A percentile compares a stretch with the other conserved stretches of the same genome.
These are phyloP conservation scores for Diddensiella santjacobensis DNA, from an alignment of 805 yeast species.

Conservation along the genomic window DNA sequence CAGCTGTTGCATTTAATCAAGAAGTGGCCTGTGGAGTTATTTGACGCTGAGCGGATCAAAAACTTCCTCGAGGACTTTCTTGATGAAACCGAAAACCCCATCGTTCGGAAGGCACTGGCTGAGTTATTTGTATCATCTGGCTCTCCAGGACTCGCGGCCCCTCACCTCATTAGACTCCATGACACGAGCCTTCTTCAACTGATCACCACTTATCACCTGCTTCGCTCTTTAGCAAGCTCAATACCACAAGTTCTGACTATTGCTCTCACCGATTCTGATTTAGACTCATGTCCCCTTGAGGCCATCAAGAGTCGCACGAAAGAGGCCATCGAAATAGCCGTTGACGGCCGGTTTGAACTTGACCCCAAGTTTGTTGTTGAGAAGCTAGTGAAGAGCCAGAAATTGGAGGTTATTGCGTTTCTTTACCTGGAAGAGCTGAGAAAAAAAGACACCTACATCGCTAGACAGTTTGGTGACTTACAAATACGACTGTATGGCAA, in stretches of 20 bases:
- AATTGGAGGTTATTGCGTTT: slow-evolving; percentile 48
- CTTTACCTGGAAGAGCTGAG: slow-evolving; percentile 62
- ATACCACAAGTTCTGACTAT: slow-evolving; percentile 44
- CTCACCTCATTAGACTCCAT: slow-evolving; percentile 53
- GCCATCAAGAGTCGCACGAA: slow-evolving; percentile 39
- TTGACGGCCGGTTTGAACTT: slow-evolving; percentile 63
- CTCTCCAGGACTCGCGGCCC: slow-evolving; percentile 60
- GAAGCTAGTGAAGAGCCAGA: slow-evolving; percentile 33
- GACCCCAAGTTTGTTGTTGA: slow-evolving; percentile 49
- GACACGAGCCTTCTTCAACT: slow-evolving; percentile 56
- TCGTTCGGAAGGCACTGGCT: slow-evolving; percentile 24
- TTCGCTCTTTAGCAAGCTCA: slow-evolving; percentile 45
- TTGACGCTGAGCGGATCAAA: slow-evolving; percentile 44
- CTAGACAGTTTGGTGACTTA: slow-evolving; percentile 60
- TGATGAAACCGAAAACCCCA: slow-evolving; percentile 29
- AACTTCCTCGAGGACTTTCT: slow-evolving; percentile 45
- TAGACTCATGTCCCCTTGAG: slow-evolving; percentile 41
- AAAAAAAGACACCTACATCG: slow-evolving; percentile 51
- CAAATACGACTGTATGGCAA: slow-evolving; percentile 62
- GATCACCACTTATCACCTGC: slow-evolving; percentile 58
- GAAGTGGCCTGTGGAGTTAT: slow-evolving; percentile 57
- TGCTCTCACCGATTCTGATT: slow-evolving; percentile 31
- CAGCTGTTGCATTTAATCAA: slow-evolving; percentile 43
- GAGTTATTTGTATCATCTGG: slow-evolving; percentile 53
- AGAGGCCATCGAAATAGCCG: slow-evolving; percentile 51